Percentiles rank a stretch among this genome's conserved stretches.
These are phyloP conservation scores for Rhizophagus clarus DNA, from an alignment of 192 early-diverging fungal genomes.

Conservation along the genomic window DNA sequence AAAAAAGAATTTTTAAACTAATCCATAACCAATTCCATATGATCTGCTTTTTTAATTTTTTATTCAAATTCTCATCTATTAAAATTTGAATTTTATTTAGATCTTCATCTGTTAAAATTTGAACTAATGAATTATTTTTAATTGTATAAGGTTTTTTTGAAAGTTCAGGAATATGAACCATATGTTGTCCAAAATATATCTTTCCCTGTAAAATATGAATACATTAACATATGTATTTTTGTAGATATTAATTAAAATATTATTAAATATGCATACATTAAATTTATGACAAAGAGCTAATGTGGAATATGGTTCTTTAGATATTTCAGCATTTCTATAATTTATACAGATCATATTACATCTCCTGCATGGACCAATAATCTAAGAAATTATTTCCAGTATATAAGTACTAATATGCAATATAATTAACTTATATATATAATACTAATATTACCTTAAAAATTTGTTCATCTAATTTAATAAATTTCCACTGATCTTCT, in stretches of 20 bases:
- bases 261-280: slow-evolving; percentile 33
- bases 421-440: background rate
- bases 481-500: slow-evolving; percentile 64
- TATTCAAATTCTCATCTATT: too few species aligned
- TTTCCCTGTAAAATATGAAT: slow-evolving; percentile 37
- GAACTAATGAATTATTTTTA: slow-evolving; percentile 21
- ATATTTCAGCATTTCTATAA: slow-evolving; percentile 57
- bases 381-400: slow-evolving; percentile 13
- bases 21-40: too few species aligned
- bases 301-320: slow-evolving; percentile 67
- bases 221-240: too few species aligned
- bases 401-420: background rate
- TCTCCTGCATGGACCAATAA: slow-evolving; percentile 64
- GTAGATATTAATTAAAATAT: too few species aligned
- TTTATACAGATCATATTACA: slow-evolving; percentile 81
- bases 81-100: background rate
- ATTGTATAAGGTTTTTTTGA: slow-evolving; percentile 42
- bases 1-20: too few species aligned
- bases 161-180: slow-evolving; percentile 48
- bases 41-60: too few species aligned
- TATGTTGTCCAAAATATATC: slow-evolving; percentile 53
- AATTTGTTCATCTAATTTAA: slow-evolving; percentile 48
- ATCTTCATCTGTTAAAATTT: background rate
- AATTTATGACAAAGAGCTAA: slow-evolving; percentile 48
- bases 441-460: slow-evolving; percentile 50